These are phyloP conservation scores for Amanita molliuscula DNA, from an alignment of 768 basidiomycete species.

Conservation along the genomic window DNA sequence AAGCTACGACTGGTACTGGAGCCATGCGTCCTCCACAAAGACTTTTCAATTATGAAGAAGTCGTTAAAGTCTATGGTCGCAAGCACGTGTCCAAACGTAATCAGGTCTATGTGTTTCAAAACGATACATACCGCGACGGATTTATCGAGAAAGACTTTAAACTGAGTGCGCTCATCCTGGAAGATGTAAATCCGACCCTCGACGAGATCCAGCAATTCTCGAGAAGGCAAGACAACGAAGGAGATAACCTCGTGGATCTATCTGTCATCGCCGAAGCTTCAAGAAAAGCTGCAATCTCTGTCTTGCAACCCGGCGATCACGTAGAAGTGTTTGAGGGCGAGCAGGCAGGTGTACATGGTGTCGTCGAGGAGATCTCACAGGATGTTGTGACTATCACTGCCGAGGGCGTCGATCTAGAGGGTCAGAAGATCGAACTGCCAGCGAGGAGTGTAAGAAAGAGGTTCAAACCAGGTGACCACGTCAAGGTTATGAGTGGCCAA, in stretches of 20 bases:
- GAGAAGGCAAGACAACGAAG: constrained; percentile 59
- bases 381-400: constrained; percentile 84
- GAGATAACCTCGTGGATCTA: constrained; percentile 70
- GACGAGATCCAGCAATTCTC: constrained; percentile 95
- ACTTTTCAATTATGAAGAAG: constrained; percentile 91
- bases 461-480: constrained; percentile 96
- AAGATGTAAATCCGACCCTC: constrained; percentile 89
- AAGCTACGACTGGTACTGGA: constrained; percentile 35
- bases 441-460: constrained; percentile 86
- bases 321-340: constrained; percentile 97
- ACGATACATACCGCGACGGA: constrained; percentile 90
- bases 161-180: constrained; percentile 61
- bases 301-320: constrained; percentile 95
- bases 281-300: constrained; percentile 80
- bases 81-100: constrained; percentile 68
- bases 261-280: constrained; percentile 90
- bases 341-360: constrained; percentile 86
- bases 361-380: constrained; percentile 80
- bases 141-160: constrained; percentile 97
- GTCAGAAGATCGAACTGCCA: constrained; percentile 77
- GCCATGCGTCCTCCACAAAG: constrained; percentile 83
- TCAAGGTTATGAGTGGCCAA: constrained; percentile 95
- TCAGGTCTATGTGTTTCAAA: constrained; percentile 76
- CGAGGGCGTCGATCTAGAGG: constrained; percentile 73
- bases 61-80: constrained; percentile 74